phyloP scores from a whole-genome alignment of 1,284 basidiomycete genomes.

The Austroboletus olivaceoglutinosus region DNA sequence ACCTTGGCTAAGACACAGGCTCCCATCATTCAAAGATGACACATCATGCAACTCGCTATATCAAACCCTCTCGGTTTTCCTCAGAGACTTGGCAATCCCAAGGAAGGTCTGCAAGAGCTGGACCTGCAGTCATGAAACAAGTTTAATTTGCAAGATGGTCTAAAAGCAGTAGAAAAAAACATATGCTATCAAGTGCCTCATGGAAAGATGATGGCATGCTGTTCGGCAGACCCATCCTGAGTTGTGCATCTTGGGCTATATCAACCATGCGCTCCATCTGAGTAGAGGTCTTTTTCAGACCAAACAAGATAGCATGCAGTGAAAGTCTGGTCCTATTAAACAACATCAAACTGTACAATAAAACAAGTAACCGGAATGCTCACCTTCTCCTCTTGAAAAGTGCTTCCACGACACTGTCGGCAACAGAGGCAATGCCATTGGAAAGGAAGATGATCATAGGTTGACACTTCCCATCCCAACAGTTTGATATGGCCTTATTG shows the following conservation, averaged over 20 bases:
- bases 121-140: constrained; percentile 35
- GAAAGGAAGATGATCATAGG: constrained; percentile 62
- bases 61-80: constrained; percentile 49
- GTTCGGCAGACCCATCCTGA: constrained; percentile 30
- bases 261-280: constrained; percentile 48
- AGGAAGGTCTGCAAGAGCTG: constrained; percentile 57
- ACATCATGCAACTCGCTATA: constrained; percentile 24
- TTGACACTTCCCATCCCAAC: constrained; percentile 53
- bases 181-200: constrained; percentile 52
- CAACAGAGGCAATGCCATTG: constrained; percentile 43
- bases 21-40: no score
- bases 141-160: not conserved
- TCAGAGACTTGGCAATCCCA: constrained; percentile 55
- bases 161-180: constrained; percentile 5
- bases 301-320: constrained; percentile 59
- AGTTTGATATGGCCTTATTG: constrained; percentile 38
- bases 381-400: constrained; percentile 32
- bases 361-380: not conserved
- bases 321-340: constrained; percentile 50
- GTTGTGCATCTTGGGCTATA: constrained; percentile 51
- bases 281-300: constrained; percentile 32
- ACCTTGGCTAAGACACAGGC: no score
- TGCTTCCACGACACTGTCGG: constrained; percentile 38
- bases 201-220: constrained; percentile 46
- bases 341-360: not conserved